These are phyloP conservation scores for Wallacemonas sp. DNA, from an alignment of 208 protist species.

Conservation along the genomic window DNA sequence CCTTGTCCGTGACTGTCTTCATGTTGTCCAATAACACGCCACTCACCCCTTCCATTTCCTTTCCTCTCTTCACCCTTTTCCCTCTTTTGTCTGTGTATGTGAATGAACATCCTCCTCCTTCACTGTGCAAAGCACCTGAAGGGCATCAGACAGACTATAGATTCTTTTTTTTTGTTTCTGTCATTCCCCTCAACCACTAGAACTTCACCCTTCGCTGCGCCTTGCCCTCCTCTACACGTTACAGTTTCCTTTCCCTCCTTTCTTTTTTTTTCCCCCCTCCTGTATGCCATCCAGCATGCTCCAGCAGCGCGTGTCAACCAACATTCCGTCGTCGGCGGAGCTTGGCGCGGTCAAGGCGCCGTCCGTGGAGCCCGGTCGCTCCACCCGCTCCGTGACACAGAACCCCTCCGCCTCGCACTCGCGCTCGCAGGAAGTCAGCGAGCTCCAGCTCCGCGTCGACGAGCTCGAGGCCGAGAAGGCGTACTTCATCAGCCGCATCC, in stretches of 20 bases:
- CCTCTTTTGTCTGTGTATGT: too few relatives aligned
- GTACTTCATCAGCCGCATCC: slow-evolving; percentile 31
- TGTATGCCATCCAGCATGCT: slow-evolving; percentile 1
- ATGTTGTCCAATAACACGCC: too few relatives aligned
- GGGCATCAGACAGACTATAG: too few relatives aligned
- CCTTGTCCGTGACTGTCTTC: too few relatives aligned
- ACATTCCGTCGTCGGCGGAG: slow-evolving; percentile 17
- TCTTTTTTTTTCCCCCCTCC: slow-evolving; percentile 1
- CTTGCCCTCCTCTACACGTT: too few relatives aligned
- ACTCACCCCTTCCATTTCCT: too few relatives aligned
- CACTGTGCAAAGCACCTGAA: too few relatives aligned
- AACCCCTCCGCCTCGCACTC: slow-evolving; percentile 2
- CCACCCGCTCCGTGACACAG: neutral
- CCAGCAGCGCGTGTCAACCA: slow-evolving; percentile 13
- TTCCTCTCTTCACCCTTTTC: too few relatives aligned
- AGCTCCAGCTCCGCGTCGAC: slow-evolving; percentile 11
- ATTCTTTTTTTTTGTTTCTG: too few relatives aligned
- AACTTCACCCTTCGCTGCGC: too few relatives aligned
- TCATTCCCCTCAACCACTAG: too few relatives aligned
- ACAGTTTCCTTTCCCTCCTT: slow-evolving; percentile 8
- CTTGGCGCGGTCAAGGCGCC: slow-evolving; percentile 7
- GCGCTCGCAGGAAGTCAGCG: neutral
- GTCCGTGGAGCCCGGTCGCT: neutral
- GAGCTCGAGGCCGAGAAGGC: slow-evolving; percentile 43
- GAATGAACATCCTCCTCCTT: too few relatives aligned